These are phyloP conservation scores for Pseudevernia furfuracea DNA, from an alignment of 495 filamentous ascomycete genomes.

Conservation along the genomic window DNA sequence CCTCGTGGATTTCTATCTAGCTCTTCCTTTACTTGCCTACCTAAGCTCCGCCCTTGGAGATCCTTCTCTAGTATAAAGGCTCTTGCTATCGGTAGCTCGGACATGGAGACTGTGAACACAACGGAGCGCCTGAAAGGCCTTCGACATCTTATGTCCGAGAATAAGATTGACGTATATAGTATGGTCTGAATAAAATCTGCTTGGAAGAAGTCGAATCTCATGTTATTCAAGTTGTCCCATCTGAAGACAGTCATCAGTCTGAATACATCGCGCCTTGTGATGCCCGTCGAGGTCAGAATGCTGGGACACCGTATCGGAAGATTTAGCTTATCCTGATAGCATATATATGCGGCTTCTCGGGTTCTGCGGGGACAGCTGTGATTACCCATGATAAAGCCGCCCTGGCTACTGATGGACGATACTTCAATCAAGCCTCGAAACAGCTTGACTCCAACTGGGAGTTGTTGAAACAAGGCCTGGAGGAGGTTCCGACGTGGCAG, in stretches of 20 bases:
- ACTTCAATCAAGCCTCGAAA: conserved; percentile 94
- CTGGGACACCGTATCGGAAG: conserved; percentile 5
- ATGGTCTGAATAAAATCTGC: conserved; percentile 34
- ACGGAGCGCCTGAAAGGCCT: conserved; percentile 66
- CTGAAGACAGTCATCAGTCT: conserved; percentile 94
- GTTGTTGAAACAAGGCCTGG: conserved; percentile 84
- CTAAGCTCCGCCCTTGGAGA: conserved; percentile 2
- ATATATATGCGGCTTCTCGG: conserved; percentile 90
- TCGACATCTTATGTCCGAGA: conserved; percentile 79
- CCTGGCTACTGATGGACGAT: conserved; percentile 90
- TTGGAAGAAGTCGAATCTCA: conserved; percentile 15
- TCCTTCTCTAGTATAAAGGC: not conserved
- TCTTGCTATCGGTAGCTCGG: not conserved
- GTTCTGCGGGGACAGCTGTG: conserved; percentile 89
- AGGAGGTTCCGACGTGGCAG: conserved; percentile 94
- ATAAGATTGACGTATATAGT: conserved; percentile 92
- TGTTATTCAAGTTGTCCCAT: conserved; percentile 68
- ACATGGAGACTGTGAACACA: conserved; percentile 80
- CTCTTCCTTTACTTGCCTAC: not conserved
- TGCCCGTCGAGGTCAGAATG: conserved; percentile 64
- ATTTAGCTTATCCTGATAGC: conserved; percentile 36
- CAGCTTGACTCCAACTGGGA: conserved; percentile 91
- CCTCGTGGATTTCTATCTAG: not conserved
- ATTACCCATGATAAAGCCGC: conserved; percentile 81
- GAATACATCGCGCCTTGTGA: conserved; percentile 97